phyloP scores from a whole-genome alignment of 805 yeast species.

The Blastobotrys muscicola region DNA sequence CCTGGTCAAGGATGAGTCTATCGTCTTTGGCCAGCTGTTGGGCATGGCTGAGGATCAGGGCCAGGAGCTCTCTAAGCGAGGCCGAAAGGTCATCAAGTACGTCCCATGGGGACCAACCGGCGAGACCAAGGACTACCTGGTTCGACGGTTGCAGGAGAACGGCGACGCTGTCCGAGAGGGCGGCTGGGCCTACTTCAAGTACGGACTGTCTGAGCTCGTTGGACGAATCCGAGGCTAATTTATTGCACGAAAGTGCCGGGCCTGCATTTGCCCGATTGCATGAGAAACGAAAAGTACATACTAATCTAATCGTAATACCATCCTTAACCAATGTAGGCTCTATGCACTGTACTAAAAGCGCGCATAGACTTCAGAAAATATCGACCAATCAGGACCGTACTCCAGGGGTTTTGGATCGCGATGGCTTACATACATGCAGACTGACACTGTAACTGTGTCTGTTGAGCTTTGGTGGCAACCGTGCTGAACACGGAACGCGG shows the following conservation, averaged over 20 bases:
- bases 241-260: background rate
- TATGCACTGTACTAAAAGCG: no score
- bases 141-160: slow-evolving; percentile 88
- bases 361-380: no score
- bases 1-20: slow-evolving; percentile 25
- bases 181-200: slow-evolving; percentile 20
- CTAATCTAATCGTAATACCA: no score
- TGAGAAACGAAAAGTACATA: no score
- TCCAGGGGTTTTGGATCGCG: no score
- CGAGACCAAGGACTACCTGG: slow-evolving; percentile 83
- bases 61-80: slow-evolving; percentile 54
- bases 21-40: slow-evolving; percentile 79
- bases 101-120: slow-evolving; percentile 97
- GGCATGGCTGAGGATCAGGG: slow-evolving; percentile 96
- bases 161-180: slow-evolving; percentile 77
- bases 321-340: no score
- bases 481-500: no score
- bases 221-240: slow-evolving; percentile 7
- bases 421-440: no score
- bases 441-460: no score
- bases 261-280: no score
- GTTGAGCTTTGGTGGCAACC: no score
- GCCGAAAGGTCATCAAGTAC: slow-evolving; percentile 76
- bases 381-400: no score
- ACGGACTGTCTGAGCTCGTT: slow-evolving; percentile 15